Conservation (phyloP, 2,329 filamentous ascomycete species). For the Penicillium sp. region DNA sequence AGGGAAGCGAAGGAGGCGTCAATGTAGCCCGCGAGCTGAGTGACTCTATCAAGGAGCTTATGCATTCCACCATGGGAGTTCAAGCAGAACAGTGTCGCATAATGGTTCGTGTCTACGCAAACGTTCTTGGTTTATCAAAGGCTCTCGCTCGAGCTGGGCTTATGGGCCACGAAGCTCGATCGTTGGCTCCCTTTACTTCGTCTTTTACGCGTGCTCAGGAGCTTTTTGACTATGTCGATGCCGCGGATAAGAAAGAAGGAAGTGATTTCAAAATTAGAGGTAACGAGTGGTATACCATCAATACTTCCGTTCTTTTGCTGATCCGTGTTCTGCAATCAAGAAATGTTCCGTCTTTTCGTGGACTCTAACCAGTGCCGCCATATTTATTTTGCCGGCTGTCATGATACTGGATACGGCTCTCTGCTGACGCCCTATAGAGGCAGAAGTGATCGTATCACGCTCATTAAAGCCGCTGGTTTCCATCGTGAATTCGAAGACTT, state of each 20-base stretch:
- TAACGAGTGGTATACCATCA: slow-evolving; percentile 18
- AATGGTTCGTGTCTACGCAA: slow-evolving; percentile 56
- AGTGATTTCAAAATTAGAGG: slow-evolving; percentile 59
- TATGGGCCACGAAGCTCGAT: slow-evolving; percentile 53
- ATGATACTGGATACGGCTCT: slow-evolving; percentile 57
- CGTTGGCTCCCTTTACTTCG: slow-evolving; percentile 53
- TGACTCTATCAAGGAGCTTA: slow-evolving; percentile 48
- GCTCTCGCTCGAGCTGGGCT: slow-evolving; percentile 49
- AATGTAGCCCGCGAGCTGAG: slow-evolving; percentile 54
- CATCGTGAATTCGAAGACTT: slow-evolving; percentile 53
- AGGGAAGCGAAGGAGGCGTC: slow-evolving; percentile 53
- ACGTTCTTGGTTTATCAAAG: slow-evolving; percentile 53
- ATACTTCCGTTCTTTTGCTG: slow-evolving; percentile 15
- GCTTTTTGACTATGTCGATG: slow-evolving; percentile 60
- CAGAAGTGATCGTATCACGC: slow-evolving; percentile 52
- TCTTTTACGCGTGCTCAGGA: slow-evolving; percentile 57
- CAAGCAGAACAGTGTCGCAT: slow-evolving; percentile 51
- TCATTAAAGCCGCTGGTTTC: slow-evolving; percentile 52
- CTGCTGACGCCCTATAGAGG: slow-evolving; percentile 53
- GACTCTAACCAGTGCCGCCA: slow-evolving; percentile 61
- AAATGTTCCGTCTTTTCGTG: slow-evolving; percentile 48
- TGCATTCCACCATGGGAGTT: slow-evolving; percentile 42
- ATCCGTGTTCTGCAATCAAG: slow-evolving; percentile 17
- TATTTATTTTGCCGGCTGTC: slow-evolving; percentile 61
- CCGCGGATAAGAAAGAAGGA: slow-evolving; percentile 58